phyloP scores from a whole-genome alignment of 352 stramenopile genomes.

The Elongisporangium prolatum region DNA sequence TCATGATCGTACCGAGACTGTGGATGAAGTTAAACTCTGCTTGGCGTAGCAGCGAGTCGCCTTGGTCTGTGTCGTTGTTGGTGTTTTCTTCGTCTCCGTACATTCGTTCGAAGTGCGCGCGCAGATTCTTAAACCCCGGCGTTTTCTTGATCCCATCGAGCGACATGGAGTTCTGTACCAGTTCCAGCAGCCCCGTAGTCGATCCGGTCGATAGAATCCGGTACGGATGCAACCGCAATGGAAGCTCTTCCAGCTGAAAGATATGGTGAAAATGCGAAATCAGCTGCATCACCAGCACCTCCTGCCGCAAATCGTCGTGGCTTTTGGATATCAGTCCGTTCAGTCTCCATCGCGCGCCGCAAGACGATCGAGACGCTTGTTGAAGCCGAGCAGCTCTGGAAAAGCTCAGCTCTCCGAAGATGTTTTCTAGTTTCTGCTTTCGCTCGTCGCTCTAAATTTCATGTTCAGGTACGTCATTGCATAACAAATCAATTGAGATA shows the following conservation, averaged over 20 bases:
- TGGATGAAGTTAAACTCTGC: constrained; percentile 80
- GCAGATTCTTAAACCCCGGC: constrained; percentile 76
- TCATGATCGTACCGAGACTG: constrained; percentile 68
- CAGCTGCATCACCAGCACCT: constrained; percentile 97
- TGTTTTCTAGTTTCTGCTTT: constrained; percentile 46
- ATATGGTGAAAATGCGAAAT: constrained; percentile 95
- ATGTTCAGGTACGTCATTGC: neutral
- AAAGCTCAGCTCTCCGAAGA: constrained; percentile 70
- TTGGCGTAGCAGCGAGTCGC: constrained; percentile 34
- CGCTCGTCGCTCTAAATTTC: constrained; percentile 27
- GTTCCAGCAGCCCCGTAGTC: constrained; percentile 94
- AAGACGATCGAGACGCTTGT: neutral
- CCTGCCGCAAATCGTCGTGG: constrained; percentile 96
- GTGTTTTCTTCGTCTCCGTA: constrained; percentile 71
- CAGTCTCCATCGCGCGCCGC: constrained; percentile 30
- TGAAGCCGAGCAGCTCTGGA: constrained; percentile 38
- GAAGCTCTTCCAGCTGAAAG: constrained; percentile 88
- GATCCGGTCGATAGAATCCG: constrained; percentile 94
- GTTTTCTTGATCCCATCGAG: constrained; percentile 96
- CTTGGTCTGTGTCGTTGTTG: constrained; percentile 25
- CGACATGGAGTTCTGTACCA: constrained; percentile 94
- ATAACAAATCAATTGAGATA: neutral
- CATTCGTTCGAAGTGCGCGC: constrained; percentile 90
- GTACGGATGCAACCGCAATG: constrained; percentile 93
- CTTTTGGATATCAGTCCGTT: constrained; percentile 94